Evolutionary conservation across 2,329 filamentous ascomycete genomes (phyloP).

Genomic region (Parasarocladium wereldwijsianum): DNA sequence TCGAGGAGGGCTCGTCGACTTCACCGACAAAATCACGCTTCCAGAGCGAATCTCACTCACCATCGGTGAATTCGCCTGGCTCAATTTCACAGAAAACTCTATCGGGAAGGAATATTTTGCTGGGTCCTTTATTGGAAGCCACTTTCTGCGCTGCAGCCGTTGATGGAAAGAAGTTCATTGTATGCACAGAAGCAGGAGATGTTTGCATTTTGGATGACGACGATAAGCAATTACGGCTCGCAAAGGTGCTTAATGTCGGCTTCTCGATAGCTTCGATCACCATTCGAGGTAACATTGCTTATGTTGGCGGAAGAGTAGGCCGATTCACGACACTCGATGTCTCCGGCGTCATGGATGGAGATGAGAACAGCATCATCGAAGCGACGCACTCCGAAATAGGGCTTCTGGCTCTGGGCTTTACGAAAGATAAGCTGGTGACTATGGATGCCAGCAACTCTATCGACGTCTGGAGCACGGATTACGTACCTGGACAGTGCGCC

Average conservation of each 20-base stretch:
- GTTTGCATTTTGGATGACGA: slow-evolving; percentile 78
- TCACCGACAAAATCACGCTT: slow-evolving; percentile 52
- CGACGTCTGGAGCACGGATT: slow-evolving; percentile 42
- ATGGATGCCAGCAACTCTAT: slow-evolving; percentile 66
- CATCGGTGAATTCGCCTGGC: no score
- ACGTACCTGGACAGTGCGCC: slow-evolving; percentile 24
- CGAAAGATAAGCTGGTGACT: slow-evolving; percentile 53
- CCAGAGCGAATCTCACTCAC: slow-evolving; percentile 22
- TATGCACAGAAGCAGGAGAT: slow-evolving; percentile 79
- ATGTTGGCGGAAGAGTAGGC: slow-evolving; percentile 55
- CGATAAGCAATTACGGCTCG: slow-evolving; percentile 55
- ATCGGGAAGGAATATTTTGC: slow-evolving; percentile 71
- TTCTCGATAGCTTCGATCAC: slow-evolving; percentile 57
- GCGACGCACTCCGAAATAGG: slow-evolving; percentile 24
- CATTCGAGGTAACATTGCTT: slow-evolving; percentile 41
- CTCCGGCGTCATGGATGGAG: slow-evolving; percentile 28
- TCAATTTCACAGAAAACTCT: slow-evolving; percentile 43
- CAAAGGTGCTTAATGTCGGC: slow-evolving; percentile 47
- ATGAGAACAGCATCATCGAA: slow-evolving; percentile 21
- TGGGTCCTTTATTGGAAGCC: slow-evolving; percentile 68
- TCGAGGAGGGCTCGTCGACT: slow-evolving; percentile 48
- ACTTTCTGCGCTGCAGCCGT: slow-evolving; percentile 73
- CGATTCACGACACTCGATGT: slow-evolving; percentile 39
- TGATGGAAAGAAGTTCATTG: slow-evolving; percentile 57
- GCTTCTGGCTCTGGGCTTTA: slow-evolving; percentile 54